Evolutionary conservation across 2,329 filamentous ascomycete species (phyloP), one percentile per base, ranked within the genome.

Genomic region (Gnomoniopsis smithogilvyi): DNA sequence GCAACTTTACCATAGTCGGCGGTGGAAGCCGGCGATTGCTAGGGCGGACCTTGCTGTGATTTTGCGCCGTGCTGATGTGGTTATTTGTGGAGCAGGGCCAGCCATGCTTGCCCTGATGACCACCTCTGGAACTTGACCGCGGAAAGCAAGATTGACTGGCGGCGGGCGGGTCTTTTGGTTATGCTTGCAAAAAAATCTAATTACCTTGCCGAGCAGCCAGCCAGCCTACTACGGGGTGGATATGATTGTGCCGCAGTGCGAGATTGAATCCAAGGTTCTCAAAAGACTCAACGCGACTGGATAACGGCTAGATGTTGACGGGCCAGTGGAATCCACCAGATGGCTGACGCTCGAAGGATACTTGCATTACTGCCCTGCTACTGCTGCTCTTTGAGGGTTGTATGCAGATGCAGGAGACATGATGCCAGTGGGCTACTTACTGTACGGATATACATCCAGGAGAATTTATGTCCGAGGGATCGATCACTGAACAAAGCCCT

Each of bases 271-370:
- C 52, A 47, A 46, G 51, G 38, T 54, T 46, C 24, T 34, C 12
- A 7, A n/a, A 22, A 19, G 6, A 22, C 38, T n/a, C 12, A 33
- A 41, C 10, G 41, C 41, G 26, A 54, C 38, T 54, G 51, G 38
- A 15, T 41, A 6, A 3, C n/a, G 38, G 38, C 14, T 15, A 41
- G 14, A 14, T 15, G 12, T 15, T n/a, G n/a, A 4, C 6, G n/a
- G 38, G 45, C 49, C 46, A 38, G 48, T 24, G 48, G 56, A 43
- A 50, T 30, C 56, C 60, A 62, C 56, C 21, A 38, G 43, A 62
- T 62, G 60, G 60, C 56, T 62, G 60, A 60, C 60, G 57, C 57
- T 53, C 46, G 50, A 33, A 41, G 56, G 60, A 62, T 47, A 21
- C 26, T 14, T 53, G 43, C 41, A 54, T 59, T 24, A 38, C n/a